These are phyloP conservation scores for Tephrocybe sp. DNA, from an alignment of 768 basidiomycete genomes.

Conservation along the genomic window DNA sequence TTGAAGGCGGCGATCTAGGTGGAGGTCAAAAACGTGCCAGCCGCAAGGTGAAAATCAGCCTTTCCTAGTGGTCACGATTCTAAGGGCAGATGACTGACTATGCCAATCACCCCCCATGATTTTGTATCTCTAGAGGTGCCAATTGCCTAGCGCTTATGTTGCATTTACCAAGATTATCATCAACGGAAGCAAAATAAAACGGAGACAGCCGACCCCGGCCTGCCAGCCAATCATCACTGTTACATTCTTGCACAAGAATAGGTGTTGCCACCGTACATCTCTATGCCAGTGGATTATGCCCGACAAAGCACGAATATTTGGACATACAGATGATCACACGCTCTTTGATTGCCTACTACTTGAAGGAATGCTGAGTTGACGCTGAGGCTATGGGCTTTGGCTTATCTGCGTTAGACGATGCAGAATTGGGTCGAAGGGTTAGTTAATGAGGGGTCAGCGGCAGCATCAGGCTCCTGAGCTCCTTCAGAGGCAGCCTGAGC, in stretches of 20 bases:
- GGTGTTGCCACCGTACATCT: background rate
- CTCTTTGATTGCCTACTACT: too few relatives aligned
- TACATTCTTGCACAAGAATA: background rate
- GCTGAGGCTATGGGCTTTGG: conserved; percentile 6
- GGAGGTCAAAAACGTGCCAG: conserved; percentile 5
- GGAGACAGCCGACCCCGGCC: conserved; percentile 10
- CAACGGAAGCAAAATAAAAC: conserved; percentile 3
- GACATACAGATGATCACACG: too few relatives aligned
- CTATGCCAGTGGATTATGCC: too few relatives aligned
- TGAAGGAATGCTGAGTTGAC: conserved; percentile 4
- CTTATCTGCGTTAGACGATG: conserved; percentile 17
- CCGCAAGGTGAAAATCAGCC: conserved; percentile 1
- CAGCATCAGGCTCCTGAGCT: conserved; percentile 17
- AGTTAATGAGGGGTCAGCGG: conserved; percentile 15
- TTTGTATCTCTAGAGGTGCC: background rate
- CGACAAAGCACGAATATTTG: too few relatives aligned
- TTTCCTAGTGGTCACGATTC: background rate
- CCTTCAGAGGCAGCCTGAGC: conserved; percentile 18
- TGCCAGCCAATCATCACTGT: background rate
- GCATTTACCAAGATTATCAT: conserved; percentile 1
- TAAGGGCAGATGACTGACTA: background rate
- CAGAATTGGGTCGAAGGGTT: conserved; percentile 20
- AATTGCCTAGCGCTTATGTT: background rate
- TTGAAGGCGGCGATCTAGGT: background rate
- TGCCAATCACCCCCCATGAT: conserved; percentile 1